Conservation (phyloP, 176 grass and related monocot species). For the Pharus latifolius region DNA sequence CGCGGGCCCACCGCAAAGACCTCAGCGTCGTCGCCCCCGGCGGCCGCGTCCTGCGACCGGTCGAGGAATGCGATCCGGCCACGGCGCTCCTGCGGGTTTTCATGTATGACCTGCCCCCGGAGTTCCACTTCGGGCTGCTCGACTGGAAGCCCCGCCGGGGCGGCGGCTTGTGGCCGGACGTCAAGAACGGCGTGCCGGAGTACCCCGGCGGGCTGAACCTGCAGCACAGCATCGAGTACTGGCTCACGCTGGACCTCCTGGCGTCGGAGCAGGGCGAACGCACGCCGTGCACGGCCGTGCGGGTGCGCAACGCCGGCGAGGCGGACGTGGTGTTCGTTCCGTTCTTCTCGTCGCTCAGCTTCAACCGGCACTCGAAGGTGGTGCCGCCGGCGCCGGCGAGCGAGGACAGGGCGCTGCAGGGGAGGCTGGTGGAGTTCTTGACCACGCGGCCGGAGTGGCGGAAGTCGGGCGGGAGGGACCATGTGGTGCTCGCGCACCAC, state of each 20-base stretch:
- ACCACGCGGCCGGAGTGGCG: constrained; percentile 52
- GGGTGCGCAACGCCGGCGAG: constrained; percentile 35
- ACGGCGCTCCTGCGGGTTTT: constrained; percentile 60
- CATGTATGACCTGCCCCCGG: constrained; percentile 89
- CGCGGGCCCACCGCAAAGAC: background rate
- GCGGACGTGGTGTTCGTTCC: constrained; percentile 92
- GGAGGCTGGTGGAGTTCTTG: constrained; percentile 53
- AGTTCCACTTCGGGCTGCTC: constrained; percentile 88
- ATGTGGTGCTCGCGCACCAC: constrained; percentile 90
- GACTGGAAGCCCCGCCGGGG: constrained; percentile 41
- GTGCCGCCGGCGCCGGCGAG: constrained; percentile 44
- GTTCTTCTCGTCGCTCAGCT: constrained; percentile 97
- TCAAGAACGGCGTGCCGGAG: constrained; percentile 36
- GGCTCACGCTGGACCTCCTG: constrained; percentile 89
- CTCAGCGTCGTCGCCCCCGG: background rate
- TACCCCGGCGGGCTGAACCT: constrained; percentile 96
- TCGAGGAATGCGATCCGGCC: constrained; percentile 35
- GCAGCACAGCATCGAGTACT: constrained; percentile 98
- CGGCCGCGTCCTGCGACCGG: background rate
- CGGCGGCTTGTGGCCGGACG: constrained; percentile 62
- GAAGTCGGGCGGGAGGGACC: constrained; percentile 65
- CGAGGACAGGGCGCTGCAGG: constrained; percentile 61
- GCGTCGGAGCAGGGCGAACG: constrained; percentile 54
- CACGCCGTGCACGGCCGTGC: constrained; percentile 54
- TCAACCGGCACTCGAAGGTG: constrained; percentile 69